Evolutionary conservation across 2,329 filamentous ascomycete genomes (phyloP), one percentile per base, ranked within the genome.

Genomic region (Penicillium brasilianum): DNA sequence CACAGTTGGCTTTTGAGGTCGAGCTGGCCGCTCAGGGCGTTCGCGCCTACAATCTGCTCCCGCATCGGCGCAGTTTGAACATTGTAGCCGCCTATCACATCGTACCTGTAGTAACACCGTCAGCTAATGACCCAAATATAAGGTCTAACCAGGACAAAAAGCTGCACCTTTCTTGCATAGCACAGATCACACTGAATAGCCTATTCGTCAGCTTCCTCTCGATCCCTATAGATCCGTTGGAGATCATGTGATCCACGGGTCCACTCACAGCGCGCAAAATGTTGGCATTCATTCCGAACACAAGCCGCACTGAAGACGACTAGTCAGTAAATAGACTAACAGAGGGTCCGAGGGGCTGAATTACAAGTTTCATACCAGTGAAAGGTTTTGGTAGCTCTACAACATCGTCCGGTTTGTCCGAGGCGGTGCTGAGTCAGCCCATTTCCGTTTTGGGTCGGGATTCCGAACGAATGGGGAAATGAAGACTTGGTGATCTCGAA

Each of bases 41-140:
- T 51, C 32, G 11, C 71, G 68, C 43, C 43, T 55, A 25, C 72
- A 74, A 37, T 65, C 64, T 0, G 64, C 55, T 10, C 68, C 62
- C 11, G 70, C 64, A 58, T 71, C 66, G 22, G 46, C 44, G 34
- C 71, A 74, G 53, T 69, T 74, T 30, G 67, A 66, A 48, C 72
- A 74, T 20, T 51, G 49, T 7, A 52, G 37, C 36, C 65, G 59
- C 51, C 64, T 66, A 59, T 73, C 66, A 54, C 71, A 74, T 55
- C 68, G 71, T 3, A 53, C 50, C 50, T 53, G 34, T 16, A 9
- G 8, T 10, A 6, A n/a, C 3, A n/a, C n/a, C 25, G 36, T 41
- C 18, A 53, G 20, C 22, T 3, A 39, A 53, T 25, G 18, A 28
- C 4, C 1, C 9, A 14, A 22, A 0, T 41, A 39, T 3, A 39